Base-by-base conservation (phyloP, 2,329 filamentous ascomycete genomes). In the Cordyceps tenuipes region DNA sequence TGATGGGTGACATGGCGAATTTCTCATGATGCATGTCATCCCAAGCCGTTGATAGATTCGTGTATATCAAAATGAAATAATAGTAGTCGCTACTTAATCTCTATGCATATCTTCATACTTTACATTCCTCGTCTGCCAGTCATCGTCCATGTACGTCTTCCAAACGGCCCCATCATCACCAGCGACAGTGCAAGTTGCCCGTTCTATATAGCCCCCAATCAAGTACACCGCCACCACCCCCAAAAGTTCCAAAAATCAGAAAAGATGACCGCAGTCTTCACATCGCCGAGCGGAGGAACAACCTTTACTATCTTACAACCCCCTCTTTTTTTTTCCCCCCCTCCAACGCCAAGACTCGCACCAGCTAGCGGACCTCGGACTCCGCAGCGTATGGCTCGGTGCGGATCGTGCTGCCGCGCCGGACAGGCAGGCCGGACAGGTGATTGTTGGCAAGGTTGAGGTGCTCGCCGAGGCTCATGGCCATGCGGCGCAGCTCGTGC, bases 1-100 rank as follows among this genome's bases (percentile, higher is more conserved):
- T 96, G 67, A 83, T 94, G 76, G 91, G 91, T 1, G 83, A 90
- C 63, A 71, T 84, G 75, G 76, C 84, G 54, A 76, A 73, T 1
- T 76, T 72, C 34, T 63, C 34, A 29, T 66, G 56, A 48, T 5
- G 23, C 15, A 5, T 47, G 23, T 17, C 7, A 26, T 34, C 34
- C 4, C 12, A 13, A 12, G n/a, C 34, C 4, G 29, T 36, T 36
- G 12, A 5, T 17, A 21, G 1, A 34, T 34, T 51, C 8, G 34
- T 36, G 34, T 13, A 36, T 3, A 12, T 10, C 29, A 8, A 36
- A 36, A 36, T 51, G 34, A 21, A 39, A 26, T 39, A 5, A 19
- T 41, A 48, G 5, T 26, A 48, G 15, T 15, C 31, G 8, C 31
- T 26, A 26, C 23, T 26, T 48, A 8, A 15, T 39, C 19, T 29